These are phyloP conservation scores for Tuber magnatum DNA, from an alignment of 495 filamentous ascomycete genomes.

Conservation along the genomic window DNA sequence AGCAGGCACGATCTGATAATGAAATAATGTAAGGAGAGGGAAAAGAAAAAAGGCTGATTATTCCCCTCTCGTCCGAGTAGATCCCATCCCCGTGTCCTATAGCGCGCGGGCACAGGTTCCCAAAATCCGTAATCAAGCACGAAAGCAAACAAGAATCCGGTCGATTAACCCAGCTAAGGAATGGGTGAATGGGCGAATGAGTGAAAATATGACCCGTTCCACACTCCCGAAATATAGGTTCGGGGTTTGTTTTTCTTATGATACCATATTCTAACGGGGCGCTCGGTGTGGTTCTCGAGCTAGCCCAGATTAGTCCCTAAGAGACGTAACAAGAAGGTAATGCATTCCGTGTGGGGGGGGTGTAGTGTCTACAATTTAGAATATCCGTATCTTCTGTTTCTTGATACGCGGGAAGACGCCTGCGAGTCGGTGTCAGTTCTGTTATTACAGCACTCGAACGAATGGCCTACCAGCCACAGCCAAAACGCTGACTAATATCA, in stretches of 20 bases:
- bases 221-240: not conserved
- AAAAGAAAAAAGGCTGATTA: not conserved
- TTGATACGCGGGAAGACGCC: conserved; percentile 73
- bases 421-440: conserved; percentile 15
- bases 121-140: not conserved
- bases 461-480: conserved; percentile 44
- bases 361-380: not conserved
- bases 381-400: conserved; percentile 71
- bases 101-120: not conserved
- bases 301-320: not conserved
- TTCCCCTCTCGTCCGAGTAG: not conserved
- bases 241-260: not conserved
- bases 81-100: not conserved
- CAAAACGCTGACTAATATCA: conserved; percentile 55
- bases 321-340: not conserved
- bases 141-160: not conserved
- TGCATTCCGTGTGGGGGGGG: not conserved
- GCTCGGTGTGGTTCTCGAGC: not conserved
- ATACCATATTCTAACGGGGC: not conserved
- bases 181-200: not conserved
- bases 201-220: not conserved
- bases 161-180: not conserved
- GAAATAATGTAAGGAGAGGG: not conserved
- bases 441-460: not conserved
- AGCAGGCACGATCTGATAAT: not conserved